Evolutionary conservation across 2,329 filamentous ascomycete species (phyloP), one percentile per base, ranked within the genome.

Genomic region (Pseudodiploospora longispora): DNA sequence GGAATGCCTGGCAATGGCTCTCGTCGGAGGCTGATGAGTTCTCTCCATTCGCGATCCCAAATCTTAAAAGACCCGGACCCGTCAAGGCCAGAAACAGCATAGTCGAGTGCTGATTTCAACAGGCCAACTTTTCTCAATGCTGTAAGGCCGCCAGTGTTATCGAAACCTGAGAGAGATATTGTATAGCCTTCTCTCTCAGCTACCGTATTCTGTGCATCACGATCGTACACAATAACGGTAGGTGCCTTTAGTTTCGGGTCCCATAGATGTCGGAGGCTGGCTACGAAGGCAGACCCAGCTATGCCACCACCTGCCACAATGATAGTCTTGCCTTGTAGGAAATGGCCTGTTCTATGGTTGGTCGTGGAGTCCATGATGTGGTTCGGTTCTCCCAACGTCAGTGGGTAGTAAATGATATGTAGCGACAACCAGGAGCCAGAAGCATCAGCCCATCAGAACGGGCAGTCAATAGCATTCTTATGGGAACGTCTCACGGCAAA

Each of bases 291-390:
- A 19, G 67, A 57, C 9, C 67, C 63, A 19, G 61, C 61, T n/a
- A 68, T 60, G 19, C 66, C 67, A 27, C 57, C 62, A 30, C 66
- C 66, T 27, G 61, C 55, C 32, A 69, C 53, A 12, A 67, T 52
- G 38, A 68, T 65, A 36, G 55, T 61, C 51, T 66, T 66, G 19
- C 58, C 57, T 6, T 56, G 52, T 36, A 65, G 53, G 40, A 58
- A 52, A 29, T 48, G 50, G 27, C 6, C 19, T 19, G 19, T 19
- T 19, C 19, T 19, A 19, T 19, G 19, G 3, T 19, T 19, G 19
- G 19, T 19, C 19, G 19, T 19, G 19, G 19, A 19, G 19, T 19
- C 19, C 19, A 19, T 19, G 19, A 19, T 19, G 19, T 19, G 19
- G 19, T 19, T 19, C 19, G 19, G 19, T 19, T 19, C 19, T 19